Evolutionary conservation across 192 early-diverging fungal genomes (phyloP), one percentile per base, ranked within the genome.

Genomic region (Thamnidium elegans): DNA sequence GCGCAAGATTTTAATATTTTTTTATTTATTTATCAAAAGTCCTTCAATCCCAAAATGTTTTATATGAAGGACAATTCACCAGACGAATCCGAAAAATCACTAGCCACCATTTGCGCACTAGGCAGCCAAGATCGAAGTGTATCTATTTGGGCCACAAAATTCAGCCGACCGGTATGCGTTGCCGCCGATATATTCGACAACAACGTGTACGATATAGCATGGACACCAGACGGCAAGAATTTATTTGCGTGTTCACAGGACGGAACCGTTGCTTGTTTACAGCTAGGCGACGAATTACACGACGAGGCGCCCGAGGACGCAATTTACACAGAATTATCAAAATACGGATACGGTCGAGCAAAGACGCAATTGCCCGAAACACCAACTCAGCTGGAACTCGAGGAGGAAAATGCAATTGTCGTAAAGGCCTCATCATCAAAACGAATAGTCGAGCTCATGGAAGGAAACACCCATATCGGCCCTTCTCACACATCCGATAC

Each of bases 191-290:
- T 93, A 5, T 99, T 99, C 68, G 62, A 86, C 2, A 90, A 92
- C 56, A 94, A 85, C 62, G 82, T 96, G 23, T 74, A 94, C 56
- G 96, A 99, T 71, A 71, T 98, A 46, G 79, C 90, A 15, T 98
- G 94, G 90, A 77, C 90, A 43, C 84, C 90, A 0, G 84, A 90
- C 72, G 87, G 93, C 15, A 65, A 80, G 43, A 76, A 69, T n/a
- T 70, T 97, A 42, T 86, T 89, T 46, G 92, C 92, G 5, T 94
- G 92, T 66, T 97, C 95, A 8, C 90, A 95, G 67, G 94, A 97
- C 76, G 96, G 96, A 7, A 87, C 91, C 0, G 84, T 94, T 4
- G 88, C 85, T 1, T 72, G 89, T n/a, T 54, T 96, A 3, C 80
- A 83, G 48, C 92, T 96, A 62, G 71, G 78, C 20, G 80, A 75